Percentiles rank a stretch among this genome's conserved stretches.
Evolutionary conservation across 768 basidiomycete genomes (phyloP).

Genomic region (Stropharia rugosoannulata): DNA sequence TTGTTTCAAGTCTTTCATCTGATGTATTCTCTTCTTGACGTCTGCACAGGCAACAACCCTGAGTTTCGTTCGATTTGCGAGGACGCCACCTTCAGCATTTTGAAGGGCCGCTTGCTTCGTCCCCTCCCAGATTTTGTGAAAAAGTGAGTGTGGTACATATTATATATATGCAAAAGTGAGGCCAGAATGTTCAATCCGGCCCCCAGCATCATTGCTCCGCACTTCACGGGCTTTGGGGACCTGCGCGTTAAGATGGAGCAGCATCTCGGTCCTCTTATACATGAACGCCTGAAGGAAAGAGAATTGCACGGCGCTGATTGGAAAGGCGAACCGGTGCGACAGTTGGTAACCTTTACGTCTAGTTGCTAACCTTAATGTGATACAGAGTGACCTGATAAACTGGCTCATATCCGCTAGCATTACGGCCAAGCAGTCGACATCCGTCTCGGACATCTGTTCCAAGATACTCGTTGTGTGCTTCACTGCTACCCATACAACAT

Average conservation of each 20-base stretch:
- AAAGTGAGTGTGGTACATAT: not conserved
- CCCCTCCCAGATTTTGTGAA: not conserved
- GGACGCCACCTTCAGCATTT: not conserved
- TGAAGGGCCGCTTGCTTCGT: not conserved
- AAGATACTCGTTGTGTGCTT: constrained; percentile 26
- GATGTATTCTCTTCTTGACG: no score
- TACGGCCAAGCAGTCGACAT: not conserved
- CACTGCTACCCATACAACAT: constrained; percentile 38
- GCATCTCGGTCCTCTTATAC: not conserved
- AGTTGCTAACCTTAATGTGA: not conserved
- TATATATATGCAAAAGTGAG: not conserved
- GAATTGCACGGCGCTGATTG: not conserved
- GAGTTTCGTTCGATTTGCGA: not conserved
- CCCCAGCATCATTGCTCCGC: constrained; percentile 6
- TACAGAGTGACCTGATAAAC: constrained; percentile 1
- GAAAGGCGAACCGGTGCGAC: not conserved
- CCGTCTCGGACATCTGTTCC: constrained; percentile 2
- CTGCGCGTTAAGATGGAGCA: not conserved
- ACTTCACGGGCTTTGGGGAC: constrained; percentile 11
- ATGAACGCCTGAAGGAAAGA: not conserved
- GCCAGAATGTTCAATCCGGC: not conserved
- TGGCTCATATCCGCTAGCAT: not conserved
- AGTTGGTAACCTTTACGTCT: not conserved
- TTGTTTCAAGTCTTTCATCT: no score
- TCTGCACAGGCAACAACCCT: not conserved